phyloP scores from a whole-genome alignment of 805 yeast species.

The Candida peoriensis region DNA sequence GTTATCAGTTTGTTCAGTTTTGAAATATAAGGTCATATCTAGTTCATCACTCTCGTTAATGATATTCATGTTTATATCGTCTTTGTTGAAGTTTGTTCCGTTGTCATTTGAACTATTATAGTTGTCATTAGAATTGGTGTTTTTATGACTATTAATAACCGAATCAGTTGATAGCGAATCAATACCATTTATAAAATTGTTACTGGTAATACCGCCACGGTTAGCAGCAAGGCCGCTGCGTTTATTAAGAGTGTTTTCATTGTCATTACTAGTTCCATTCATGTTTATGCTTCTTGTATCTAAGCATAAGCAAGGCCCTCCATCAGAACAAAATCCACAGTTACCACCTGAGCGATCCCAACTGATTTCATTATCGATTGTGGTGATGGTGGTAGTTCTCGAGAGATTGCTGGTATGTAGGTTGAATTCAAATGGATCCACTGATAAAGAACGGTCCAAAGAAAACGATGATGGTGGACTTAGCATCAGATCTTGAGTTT shows the following conservation, averaged over 20 bases:
- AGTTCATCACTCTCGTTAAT: constrained; percentile 11
- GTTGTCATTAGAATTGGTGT: too few relatives aligned
- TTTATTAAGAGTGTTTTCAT: too few relatives aligned
- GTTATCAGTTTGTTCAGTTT: background rate
- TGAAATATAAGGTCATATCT: constrained; percentile 6
- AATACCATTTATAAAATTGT: too few relatives aligned
- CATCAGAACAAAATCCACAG: constrained; percentile 15
- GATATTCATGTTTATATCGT: constrained; percentile 2
- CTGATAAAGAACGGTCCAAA: constrained; percentile 5
- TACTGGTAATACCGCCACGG: too few relatives aligned
- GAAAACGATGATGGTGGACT: constrained; percentile 8
- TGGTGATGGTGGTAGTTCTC: constrained; percentile 19
- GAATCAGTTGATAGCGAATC: too few relatives aligned
- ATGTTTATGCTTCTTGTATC: constrained; percentile 5
- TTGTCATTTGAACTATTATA: background rate
- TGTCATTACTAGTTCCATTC: background rate
- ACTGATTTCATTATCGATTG: constrained; percentile 7
- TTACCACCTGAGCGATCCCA: constrained; percentile 9
- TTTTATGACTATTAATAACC: too few relatives aligned
- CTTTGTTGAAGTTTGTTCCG: background rate
- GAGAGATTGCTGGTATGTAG: constrained; percentile 2
- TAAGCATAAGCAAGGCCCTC: constrained; percentile 13
- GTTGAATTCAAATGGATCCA: background rate
- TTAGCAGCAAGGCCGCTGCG: too few relatives aligned
- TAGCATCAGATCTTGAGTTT: constrained; percentile 6